Percentiles rank a stretch among this genome's conserved stretches.
Evolutionary conservation across 257 asterid genomes (phyloP).

Genomic region (Fraxinus americana): DNA sequence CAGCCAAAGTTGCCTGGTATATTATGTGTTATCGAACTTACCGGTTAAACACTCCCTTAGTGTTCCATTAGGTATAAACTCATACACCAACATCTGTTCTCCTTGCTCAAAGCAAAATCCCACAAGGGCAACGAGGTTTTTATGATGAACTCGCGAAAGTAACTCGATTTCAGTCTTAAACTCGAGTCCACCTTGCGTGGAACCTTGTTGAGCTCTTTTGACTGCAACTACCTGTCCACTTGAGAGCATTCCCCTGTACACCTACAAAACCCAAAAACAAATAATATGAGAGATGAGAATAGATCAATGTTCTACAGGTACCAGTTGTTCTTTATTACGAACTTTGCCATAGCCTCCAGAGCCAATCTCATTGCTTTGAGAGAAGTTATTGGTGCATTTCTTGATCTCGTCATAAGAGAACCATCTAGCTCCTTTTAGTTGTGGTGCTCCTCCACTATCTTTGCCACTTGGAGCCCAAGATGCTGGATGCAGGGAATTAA

Average conservation of each 20-base stretch:
- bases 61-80: conserved; percentile 84
- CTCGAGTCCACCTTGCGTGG: conserved; percentile 87
- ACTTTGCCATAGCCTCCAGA: conserved; percentile 99
- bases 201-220: conserved; percentile 82
- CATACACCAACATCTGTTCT: conserved; percentile 88
- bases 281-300: not conserved
- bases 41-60: conserved; percentile 79
- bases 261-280: conserved; percentile 44
- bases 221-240: conserved; percentile 78
- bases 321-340: not conserved
- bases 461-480: conserved; percentile 87
- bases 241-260: conserved; percentile 70
- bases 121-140: conserved; percentile 82
- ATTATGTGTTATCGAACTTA: conserved; percentile 21
- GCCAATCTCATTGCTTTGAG: conserved; percentile 72
- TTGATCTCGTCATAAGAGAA: conserved; percentile 93
- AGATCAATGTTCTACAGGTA: not conserved
- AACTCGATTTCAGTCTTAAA: conserved; percentile 94
- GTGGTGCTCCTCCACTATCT: conserved; percentile 96
- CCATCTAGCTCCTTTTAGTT: conserved; percentile 94
- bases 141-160: conserved; percentile 97
- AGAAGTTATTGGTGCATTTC: conserved; percentile 78
- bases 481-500: conserved; percentile 43
- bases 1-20: not conserved
- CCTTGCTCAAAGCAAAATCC: conserved; percentile 97